Evolutionary conservation across 2,329 filamentous ascomycete genomes (phyloP).

Genomic region (Fusarium nematophilum): DNA sequence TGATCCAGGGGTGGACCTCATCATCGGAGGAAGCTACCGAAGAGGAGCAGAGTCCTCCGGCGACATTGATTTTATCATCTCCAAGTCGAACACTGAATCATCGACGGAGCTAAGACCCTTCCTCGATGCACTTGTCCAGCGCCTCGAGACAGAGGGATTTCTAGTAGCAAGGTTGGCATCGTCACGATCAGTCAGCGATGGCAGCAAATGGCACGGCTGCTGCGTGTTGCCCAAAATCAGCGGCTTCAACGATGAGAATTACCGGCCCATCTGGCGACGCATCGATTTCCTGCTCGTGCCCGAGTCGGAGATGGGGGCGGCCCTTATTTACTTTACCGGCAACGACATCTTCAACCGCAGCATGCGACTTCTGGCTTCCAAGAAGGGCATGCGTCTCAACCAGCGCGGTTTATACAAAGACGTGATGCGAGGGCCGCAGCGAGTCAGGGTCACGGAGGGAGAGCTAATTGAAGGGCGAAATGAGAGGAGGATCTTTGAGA

Average conservation of each 20-base stretch:
- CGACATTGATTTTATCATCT: constrained; percentile 89
- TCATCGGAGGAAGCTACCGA: constrained; percentile 86
- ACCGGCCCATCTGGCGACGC: constrained; percentile 74
- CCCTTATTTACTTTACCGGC: constrained; percentile 94
- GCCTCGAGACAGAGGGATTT: constrained; percentile 71
- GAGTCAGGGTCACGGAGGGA: constrained; percentile 74
- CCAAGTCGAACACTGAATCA: constrained; percentile 67
- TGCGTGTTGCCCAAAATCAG: constrained; percentile 71
- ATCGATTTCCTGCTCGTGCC: constrained; percentile 90
- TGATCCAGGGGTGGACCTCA: constrained; percentile 74
- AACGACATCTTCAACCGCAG: constrained; percentile 96
- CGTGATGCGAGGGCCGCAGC: constrained; percentile 68
- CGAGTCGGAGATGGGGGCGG: constrained; percentile 81
- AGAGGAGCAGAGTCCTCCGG: constrained; percentile 79
- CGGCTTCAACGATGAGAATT: constrained; percentile 48
- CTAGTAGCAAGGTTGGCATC: constrained; percentile 77
- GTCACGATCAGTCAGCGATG: constrained; percentile 58
- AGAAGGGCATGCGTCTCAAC: constrained; percentile 86
- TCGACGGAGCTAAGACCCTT: constrained; percentile 69
- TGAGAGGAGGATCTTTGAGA: constrained; percentile 84
- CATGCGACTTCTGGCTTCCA: constrained; percentile 81
- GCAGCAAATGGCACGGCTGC: constrained; percentile 90
- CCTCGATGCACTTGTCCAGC: constrained; percentile 70
- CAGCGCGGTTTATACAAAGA: constrained; percentile 82
- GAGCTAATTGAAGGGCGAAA: constrained; percentile 77